A percentile compares a stretch with the other conserved stretches of the same genome.
Evolutionary conservation across 441 rosid genomes (phyloP).

Genomic region (Populus tomentosa): DNA sequence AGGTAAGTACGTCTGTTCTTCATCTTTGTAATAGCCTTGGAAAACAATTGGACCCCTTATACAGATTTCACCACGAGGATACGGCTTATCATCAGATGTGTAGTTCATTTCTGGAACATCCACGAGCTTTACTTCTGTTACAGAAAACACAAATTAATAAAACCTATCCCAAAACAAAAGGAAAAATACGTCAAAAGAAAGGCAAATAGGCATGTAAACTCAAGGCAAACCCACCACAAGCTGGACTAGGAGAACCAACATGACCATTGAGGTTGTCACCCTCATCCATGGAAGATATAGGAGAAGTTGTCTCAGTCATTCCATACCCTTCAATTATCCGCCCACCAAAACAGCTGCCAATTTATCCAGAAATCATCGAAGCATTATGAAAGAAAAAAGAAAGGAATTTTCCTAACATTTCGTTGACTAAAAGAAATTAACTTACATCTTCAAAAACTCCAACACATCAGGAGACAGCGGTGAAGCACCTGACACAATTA

Average conservation of each 20-base stretch:
- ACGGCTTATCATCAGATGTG: slow-evolving; percentile 80
- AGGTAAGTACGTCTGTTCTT: slow-evolving; percentile 73
- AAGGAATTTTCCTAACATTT: slow-evolving; percentile 8
- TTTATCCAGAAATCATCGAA: slow-evolving; percentile 11
- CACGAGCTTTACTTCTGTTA: slow-evolving; percentile 91
- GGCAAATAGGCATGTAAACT: neutral
- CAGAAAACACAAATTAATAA: slow-evolving; percentile 13
- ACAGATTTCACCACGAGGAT: slow-evolving; percentile 98
- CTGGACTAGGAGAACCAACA: slow-evolving; percentile 95
- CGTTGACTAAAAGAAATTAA: slow-evolving; percentile 17
- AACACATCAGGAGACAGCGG: slow-evolving; percentile 96
- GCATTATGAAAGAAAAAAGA: slow-evolving; percentile 10
- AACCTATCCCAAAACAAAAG: slow-evolving; percentile 6
- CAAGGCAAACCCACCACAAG: slow-evolving; percentile 67
- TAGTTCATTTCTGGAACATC: slow-evolving; percentile 98
- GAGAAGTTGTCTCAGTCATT: slow-evolving; percentile 97
- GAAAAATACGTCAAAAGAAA: neutral
- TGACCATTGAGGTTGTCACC: slow-evolving; percentile 80
- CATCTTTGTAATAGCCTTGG: slow-evolving; percentile 89
- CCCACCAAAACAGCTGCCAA: slow-evolving; percentile 85
- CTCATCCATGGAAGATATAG: slow-evolving; percentile 67
- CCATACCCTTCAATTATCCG: slow-evolving; percentile 87
- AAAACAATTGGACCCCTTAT: slow-evolving; percentile 90
- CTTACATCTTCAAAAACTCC: slow-evolving; percentile 94
- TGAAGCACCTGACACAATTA: slow-evolving; percentile 89